Base-by-base conservation (phyloP, 2,329 filamentous ascomycete genomes). In the Botrytis fragariae region DNA sequence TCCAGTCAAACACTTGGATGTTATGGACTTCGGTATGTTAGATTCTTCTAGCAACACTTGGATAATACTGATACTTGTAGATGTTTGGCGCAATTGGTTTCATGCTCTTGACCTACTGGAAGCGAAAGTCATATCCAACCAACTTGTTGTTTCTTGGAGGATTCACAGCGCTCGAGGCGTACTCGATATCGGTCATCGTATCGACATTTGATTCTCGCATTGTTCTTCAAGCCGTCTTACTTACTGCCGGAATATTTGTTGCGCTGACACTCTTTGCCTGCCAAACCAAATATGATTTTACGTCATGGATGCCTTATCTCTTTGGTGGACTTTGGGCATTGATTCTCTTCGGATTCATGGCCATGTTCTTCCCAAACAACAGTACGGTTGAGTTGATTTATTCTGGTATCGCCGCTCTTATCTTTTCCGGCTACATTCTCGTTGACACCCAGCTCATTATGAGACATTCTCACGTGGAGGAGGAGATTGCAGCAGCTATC, bases 271-370 rank as follows among this genome's bases (percentile, higher is more conserved):
- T 95, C 62, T 98, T 99, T 82, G 96, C 96, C 68, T 97, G 95
- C 88, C 96, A 99, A 86, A 93, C 93, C 77, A 97, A 97, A 83
- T 99, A 99, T 82, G 96, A 99, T 86, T 99, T 99, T 82, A 98
- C 95, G 1, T 92, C 90, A 76, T 99, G 96, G 95, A 93, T 95
- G 86, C 95, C 96, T 29, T 98, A 98, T 82, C 89, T 98, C 5
- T 97, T 97, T 80, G 95, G 95, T 74, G 91, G 87, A 0, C 88
- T 99, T 29, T 98, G 96, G 96, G 91, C 93, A 10, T 84, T 98
- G 74, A 87, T 99, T 76, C 86, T 99, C 59, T 98, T 98, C 81
- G 93, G 96, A 69, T 96, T 99, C 86, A 94, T 98, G 88, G 87
- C 91, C 77, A 88, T 90, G 77, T 98, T 98, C 87, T 91, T 99